Conservation (phyloP, 768 basidiomycete genomes). For the Tephrocybe sp. region DNA sequence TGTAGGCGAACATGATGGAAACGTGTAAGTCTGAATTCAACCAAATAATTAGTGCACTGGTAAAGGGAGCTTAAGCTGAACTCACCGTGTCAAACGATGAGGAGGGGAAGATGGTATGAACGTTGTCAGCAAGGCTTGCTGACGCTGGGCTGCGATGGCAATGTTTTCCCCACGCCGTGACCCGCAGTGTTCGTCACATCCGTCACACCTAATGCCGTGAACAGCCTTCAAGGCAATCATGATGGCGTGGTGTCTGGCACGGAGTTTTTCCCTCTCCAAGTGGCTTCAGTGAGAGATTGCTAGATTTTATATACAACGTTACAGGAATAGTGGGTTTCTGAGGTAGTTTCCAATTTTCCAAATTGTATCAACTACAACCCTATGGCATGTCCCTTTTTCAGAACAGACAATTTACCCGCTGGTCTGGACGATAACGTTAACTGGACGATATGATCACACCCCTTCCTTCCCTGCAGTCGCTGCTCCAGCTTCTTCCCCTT, state of each 20-base stretch:
- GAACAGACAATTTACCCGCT: no score
- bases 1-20: slow-evolving; percentile 35
- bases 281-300: no score
- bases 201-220: no score
- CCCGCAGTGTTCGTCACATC: slow-evolving; percentile 19
- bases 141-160: slow-evolving; percentile 18
- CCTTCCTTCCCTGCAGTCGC: slow-evolving; percentile 52
- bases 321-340: no score
- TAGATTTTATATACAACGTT: no score
- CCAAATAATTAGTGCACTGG: background rate
- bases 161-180: slow-evolving; percentile 30
- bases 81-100: slow-evolving; percentile 42
- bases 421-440: no score
- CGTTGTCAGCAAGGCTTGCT: slow-evolving; percentile 24
- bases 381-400: no score
- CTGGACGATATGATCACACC: slow-evolving; percentile 83
- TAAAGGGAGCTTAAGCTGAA: background rate
- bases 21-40: slow-evolving; percentile 25
- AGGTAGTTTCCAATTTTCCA: no score
- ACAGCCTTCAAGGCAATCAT: no score
- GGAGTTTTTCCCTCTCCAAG: no score
- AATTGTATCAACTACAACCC: no score
- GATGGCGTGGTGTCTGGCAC: no score
- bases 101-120: slow-evolving; percentile 20
- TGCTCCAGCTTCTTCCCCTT: slow-evolving; percentile 52